These are phyloP conservation scores for Cichorium intybus DNA, from an alignment of 140 eudicot species.

Conservation along the genomic window DNA sequence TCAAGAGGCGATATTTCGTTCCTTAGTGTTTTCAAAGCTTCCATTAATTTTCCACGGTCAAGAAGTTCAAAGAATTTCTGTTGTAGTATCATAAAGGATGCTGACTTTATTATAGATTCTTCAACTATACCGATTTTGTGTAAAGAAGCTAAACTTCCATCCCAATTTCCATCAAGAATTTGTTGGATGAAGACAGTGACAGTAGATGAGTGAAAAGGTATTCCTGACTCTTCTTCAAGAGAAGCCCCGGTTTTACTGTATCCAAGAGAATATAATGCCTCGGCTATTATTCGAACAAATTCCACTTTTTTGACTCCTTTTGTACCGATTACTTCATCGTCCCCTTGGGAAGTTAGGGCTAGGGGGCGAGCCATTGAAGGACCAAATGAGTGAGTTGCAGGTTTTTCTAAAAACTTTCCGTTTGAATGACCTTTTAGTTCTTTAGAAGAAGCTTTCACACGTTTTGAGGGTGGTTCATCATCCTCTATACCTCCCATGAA, in stretches of 20 bases:
- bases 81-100: conserved; percentile 63
- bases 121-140: conserved; percentile 45
- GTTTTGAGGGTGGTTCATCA: conserved; percentile 84
- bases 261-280: conserved; percentile 71
- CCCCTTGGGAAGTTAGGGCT: conserved; percentile 48
- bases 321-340: conserved; percentile 53
- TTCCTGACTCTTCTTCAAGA: conserved; percentile 68
- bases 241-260: conserved; percentile 46
- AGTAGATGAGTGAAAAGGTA: conserved; percentile 42
- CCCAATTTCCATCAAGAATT: conserved; percentile 71
- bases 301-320: conserved; percentile 62
- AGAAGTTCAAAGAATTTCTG: conserved; percentile 71
- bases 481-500: conserved; percentile 96
- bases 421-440: conserved; percentile 42
- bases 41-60: conserved; percentile 49
- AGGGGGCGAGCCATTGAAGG: conserved; percentile 63
- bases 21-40: conserved; percentile 67
- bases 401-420: conserved; percentile 30
- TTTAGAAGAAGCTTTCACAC: conserved; percentile 55
- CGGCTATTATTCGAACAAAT: conserved; percentile 58
- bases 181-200: conserved; percentile 54
- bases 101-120: conserved; percentile 45
- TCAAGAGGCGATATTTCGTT: conserved; percentile 64
- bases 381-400: conserved; percentile 43
- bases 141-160: conserved; percentile 56